A percentile compares a stretch with the other conserved stretches of the same genome.
phyloP scores from a whole-genome alignment of 148 eudicot species.

The Bassia scoparia region DNA sequence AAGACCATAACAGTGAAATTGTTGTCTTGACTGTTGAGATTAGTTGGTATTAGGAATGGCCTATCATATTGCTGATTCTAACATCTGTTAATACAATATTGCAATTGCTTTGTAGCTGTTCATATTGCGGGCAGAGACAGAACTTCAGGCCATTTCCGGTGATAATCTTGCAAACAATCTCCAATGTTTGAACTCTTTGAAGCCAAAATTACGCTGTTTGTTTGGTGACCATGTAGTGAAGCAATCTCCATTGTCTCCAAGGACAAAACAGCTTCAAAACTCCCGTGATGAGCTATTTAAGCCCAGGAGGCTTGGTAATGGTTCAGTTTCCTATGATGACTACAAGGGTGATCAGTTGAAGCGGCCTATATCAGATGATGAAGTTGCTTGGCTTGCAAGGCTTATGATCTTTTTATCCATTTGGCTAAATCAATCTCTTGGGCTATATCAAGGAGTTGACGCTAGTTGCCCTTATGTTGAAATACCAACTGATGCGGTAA shows the following conservation, averaged over 20 bases:
- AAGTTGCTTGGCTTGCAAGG: constrained; percentile 88
- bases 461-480: constrained; percentile 54
- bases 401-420: constrained; percentile 55
- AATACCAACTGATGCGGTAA: constrained; percentile 34
- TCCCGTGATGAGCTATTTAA: constrained; percentile 64
- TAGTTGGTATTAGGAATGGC: background rate
- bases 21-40: background rate
- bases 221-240: constrained; percentile 52
- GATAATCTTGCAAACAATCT: constrained; percentile 54
- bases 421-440: constrained; percentile 60
- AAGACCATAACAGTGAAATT: background rate
- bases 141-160: constrained; percentile 63
- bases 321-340: constrained; percentile 36
- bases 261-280: constrained; percentile 34
- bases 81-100: background rate
- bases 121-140: constrained; percentile 84
- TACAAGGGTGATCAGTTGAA: constrained; percentile 94
- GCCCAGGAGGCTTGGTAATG: constrained; percentile 56
- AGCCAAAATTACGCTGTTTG: constrained; percentile 43
- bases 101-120: constrained; percentile 50
- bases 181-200: constrained; percentile 50
- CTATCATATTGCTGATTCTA: background rate
- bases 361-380: constrained; percentile 79
- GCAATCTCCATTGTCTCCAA: constrained; percentile 31
- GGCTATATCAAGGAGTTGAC: constrained; percentile 45